Evolutionary conservation across 164 flowering plant genomes (phyloP).

Genomic region (Vitis labrusca): DNA sequence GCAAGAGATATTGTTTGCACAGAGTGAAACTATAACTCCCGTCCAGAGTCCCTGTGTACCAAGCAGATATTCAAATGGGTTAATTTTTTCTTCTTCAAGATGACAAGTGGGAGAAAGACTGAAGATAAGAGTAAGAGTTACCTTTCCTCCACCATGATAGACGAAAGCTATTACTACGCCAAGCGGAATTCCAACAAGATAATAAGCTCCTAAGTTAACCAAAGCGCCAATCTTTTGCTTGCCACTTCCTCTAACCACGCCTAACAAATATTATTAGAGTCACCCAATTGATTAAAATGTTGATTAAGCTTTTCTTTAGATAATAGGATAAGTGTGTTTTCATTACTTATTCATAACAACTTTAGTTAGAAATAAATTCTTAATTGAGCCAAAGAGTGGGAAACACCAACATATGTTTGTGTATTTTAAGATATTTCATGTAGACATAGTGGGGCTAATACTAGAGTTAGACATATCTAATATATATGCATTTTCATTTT

Average conservation of each 20-base stretch:
- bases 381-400: too few species aligned
- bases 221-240: constrained; percentile 42
- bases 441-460: too few species aligned
- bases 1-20: constrained; percentile 19
- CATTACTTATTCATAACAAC: too few species aligned
- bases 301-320: too few species aligned
- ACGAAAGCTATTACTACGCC: constrained; percentile 30
- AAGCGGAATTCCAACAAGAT: constrained; percentile 36
- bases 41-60: constrained; percentile 32
- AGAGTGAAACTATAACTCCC: constrained; percentile 25
- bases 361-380: too few species aligned
- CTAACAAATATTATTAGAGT: constrained; percentile 8
- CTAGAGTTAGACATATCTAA: too few species aligned
- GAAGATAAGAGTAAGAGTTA: neutral
- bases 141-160: constrained; percentile 37
- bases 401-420: too few species aligned
- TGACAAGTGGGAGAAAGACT: neutral
- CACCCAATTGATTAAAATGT: too few species aligned
- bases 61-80: neutral
- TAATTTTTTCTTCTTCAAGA: neutral
- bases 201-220: constrained; percentile 40
- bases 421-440: too few species aligned
- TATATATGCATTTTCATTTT: too few species aligned
- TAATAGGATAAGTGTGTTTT: too few species aligned
- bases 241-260: constrained; percentile 40